Conservation (phyloP, 2,329 filamentous ascomycete species). For the Fusarium liriodendri region DNA sequence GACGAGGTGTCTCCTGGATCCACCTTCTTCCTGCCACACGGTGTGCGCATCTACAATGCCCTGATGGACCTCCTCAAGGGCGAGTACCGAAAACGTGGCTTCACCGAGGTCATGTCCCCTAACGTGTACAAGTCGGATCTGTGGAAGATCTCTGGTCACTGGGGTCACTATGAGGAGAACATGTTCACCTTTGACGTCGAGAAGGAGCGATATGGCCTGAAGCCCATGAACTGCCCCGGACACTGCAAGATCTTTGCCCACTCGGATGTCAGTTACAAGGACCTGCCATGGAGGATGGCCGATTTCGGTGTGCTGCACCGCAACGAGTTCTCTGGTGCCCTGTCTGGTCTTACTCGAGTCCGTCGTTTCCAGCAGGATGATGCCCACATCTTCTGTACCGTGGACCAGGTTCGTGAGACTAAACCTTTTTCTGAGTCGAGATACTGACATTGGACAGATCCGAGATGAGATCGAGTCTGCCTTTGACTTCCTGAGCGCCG, state of each 20-base stretch:
- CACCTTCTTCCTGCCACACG: constrained; percentile 91
- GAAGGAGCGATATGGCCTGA: constrained; percentile 79
- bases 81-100: constrained; percentile 93
- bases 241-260: constrained; percentile 91
- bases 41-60: constrained; percentile 92
- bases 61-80: constrained; percentile 83
- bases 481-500: constrained; percentile 86
- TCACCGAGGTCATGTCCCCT: constrained; percentile 94
- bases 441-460: constrained; percentile 45
- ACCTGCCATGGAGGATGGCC: constrained; percentile 90
- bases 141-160: constrained; percentile 96
- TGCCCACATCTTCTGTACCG: constrained; percentile 89
- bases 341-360: constrained; percentile 91
- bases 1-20: constrained; percentile 93
- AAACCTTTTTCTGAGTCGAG: not conserved
- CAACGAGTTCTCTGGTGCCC: constrained; percentile 93
- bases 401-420: constrained; percentile 48
- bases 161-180: constrained; percentile 87
- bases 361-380: constrained; percentile 97
- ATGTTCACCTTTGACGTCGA: constrained; percentile 84
- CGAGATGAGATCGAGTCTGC: constrained; percentile 73
- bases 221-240: constrained; percentile 98
- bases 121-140: constrained; percentile 94
- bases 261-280: constrained; percentile 83
- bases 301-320: constrained; percentile 96